Base-by-base conservation (phyloP, 2,329 filamentous ascomycete genomes). In the Tolypocladium tropicale region DNA sequence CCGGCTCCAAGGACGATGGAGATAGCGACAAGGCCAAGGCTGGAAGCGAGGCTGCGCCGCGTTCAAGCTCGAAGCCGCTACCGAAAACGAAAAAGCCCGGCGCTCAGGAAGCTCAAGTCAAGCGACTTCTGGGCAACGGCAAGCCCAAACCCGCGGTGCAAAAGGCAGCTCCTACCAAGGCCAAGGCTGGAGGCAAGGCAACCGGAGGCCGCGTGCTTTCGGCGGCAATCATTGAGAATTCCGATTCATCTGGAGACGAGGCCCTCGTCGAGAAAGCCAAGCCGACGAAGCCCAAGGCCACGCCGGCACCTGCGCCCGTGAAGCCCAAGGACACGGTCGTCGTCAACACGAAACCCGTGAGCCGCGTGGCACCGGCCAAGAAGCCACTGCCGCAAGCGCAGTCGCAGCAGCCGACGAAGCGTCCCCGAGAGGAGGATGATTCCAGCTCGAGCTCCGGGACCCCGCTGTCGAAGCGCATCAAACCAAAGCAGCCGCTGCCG, bases 401-500 rank as follows among this genome's bases (percentile, higher is more conserved):
- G 23, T 39, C 49, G 21, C 30, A 32, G n/a, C 41, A 37, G 33
- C 65, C 70, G 12, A 59, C 61, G 43, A 85, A 86, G 69, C 78
- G 82, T 36, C 64, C 74, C 2, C 77, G 79, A 2, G 80, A 81
- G 43, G 72, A 74, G 11, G 72, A 72, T 16, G 80, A 82, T 60
- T 81, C 80, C 56, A 82, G 79, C 62, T 84, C 81, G 2, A 83
- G 81, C 67, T 84, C 81, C 0, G 79, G 78, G 16, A 79, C 78
- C 12, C 81, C 81, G 3, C 69, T 84, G 12, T 79, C 75, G 63
- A 83, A 83, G 68, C 76, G 80, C n/a, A 71, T 78, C 61, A 82
- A 82, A 71, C 69, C 75, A 25, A 77, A 74, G 65, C 74, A 75
- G 56, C 65, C 73, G 5, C 58, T 72, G 39, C 63, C 68, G 37